A percentile compares a stretch with the other conserved stretches of the same genome.
Conservation (phyloP, 2,329 filamentous ascomycete species). For the Hymenoscyphus fraxineus region DNA sequence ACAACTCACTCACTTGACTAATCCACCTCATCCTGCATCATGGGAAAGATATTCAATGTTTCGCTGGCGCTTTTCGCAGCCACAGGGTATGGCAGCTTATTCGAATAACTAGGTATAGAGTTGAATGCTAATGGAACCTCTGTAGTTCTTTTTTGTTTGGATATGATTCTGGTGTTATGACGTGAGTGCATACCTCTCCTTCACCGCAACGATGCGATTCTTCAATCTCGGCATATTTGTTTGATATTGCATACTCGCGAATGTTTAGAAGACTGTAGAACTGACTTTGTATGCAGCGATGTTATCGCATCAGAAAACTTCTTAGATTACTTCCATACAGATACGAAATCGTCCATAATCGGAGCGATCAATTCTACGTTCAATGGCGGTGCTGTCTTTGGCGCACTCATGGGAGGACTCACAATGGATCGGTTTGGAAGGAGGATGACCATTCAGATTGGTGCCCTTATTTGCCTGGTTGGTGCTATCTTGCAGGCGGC, state of each 20-base stretch:
- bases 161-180: conserved; percentile 36
- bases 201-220: not conserved
- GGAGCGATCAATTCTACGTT: conserved; percentile 64
- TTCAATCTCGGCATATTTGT: no score
- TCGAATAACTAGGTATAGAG: not conserved
- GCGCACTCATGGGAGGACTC: conserved; percentile 40
- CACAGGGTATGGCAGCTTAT: conserved; percentile 32
- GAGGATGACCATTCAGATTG: conserved; percentile 54
- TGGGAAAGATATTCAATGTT: conserved; percentile 43
- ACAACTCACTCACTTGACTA: not conserved
- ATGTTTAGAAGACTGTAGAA: no score
- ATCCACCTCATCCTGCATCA: conserved; percentile 19
- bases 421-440: conserved; percentile 55
- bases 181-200: conserved; percentile 5
- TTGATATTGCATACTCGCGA: not conserved
- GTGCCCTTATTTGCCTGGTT: conserved; percentile 54
- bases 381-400: conserved; percentile 54
- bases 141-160: conserved; percentile 39
- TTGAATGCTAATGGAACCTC: not conserved
- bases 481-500: conserved; percentile 59
- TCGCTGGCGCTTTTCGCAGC: conserved; percentile 41
- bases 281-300: not conserved
- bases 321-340: conserved; percentile 36
- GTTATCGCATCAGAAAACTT: conserved; percentile 29
- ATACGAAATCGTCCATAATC: conserved; percentile 26